These are phyloP conservation scores for Oxyria digyna DNA, from an alignment of 148 eudicot genomes.

Conservation along the genomic window DNA sequence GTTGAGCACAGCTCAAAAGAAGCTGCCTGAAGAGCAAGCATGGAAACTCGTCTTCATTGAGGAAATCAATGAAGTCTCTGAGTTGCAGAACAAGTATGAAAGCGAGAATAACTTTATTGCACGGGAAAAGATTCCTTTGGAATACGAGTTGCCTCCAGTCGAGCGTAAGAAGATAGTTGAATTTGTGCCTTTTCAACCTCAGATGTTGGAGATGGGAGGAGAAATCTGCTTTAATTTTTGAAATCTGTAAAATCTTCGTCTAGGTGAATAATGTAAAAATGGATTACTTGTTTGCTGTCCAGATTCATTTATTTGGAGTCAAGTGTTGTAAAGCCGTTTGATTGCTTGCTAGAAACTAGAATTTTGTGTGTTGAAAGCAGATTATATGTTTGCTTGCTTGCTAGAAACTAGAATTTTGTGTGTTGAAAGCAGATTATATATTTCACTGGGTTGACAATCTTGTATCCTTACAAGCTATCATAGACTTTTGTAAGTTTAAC, in stretches of 20 bases:
- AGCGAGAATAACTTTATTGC: constrained; percentile 51
- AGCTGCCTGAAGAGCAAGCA: constrained; percentile 35
- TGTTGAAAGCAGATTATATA: too few relatives aligned
- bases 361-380: too few relatives aligned
- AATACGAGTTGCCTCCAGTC: background rate
- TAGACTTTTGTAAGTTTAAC: too few relatives aligned
- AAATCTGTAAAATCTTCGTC: background rate
- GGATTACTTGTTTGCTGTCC: too few relatives aligned
- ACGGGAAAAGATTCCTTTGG: constrained; percentile 39
- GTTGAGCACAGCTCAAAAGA: constrained; percentile 23
- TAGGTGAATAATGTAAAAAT: background rate
- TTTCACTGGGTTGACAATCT: too few relatives aligned
- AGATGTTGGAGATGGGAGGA: background rate
- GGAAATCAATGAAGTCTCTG: constrained; percentile 29
- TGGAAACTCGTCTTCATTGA: constrained; percentile 36
- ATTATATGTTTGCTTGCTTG: background rate
- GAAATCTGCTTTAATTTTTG: background rate
- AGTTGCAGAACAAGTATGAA: constrained; percentile 32
- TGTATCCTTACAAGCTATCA: too few relatives aligned
- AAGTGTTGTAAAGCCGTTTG: background rate
- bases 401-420: too few relatives aligned
- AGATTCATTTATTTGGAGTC: background rate
- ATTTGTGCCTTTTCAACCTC: background rate
- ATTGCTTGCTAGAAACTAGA: background rate
- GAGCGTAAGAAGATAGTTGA: background rate